These are phyloP conservation scores for Globisporangium sylvaticum DNA, from an alignment of 352 stramenopile genomes.

Conservation along the genomic window DNA sequence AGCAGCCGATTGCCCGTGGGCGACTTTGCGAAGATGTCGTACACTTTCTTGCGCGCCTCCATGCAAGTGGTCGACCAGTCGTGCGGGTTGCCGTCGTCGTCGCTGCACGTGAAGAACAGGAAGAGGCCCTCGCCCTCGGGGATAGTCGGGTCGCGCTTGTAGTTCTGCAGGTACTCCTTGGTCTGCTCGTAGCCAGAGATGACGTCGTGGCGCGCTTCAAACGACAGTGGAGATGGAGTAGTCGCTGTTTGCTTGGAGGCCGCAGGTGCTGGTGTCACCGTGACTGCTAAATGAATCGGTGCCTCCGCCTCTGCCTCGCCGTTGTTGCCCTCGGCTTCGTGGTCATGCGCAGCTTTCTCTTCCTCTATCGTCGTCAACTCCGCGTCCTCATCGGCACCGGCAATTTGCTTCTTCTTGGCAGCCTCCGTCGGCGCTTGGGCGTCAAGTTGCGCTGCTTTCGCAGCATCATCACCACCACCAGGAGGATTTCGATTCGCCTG, in stretches of 20 bases:
- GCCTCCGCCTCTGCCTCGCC: slow-evolving; percentile 2
- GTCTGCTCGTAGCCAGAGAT: slow-evolving; percentile 49
- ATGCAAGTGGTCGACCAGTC: slow-evolving; percentile 53
- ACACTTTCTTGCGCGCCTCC: slow-evolving; percentile 41
- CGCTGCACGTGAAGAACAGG: slow-evolving; percentile 66
- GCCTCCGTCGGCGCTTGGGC: slow-evolving; percentile 8
- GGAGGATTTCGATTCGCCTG: not conserved
- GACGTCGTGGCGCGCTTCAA: slow-evolving; percentile 40
- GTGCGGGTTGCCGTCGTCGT: slow-evolving; percentile 31
- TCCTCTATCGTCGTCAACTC: slow-evolving; percentile 8
- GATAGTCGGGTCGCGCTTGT: slow-evolving; percentile 19
- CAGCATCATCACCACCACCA: not conserved
- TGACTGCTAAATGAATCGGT: slow-evolving; percentile 10
- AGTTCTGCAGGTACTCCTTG: slow-evolving; percentile 43
- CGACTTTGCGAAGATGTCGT: slow-evolving; percentile 53
- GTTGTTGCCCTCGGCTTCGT: slow-evolving; percentile 4
- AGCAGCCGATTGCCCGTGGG: slow-evolving; percentile 48
- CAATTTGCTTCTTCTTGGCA: not conserved
- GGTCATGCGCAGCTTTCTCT: slow-evolving; percentile 18
- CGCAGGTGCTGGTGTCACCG: not conserved
- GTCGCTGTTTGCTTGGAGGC: not conserved
- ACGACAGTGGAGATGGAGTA: slow-evolving; percentile 5
- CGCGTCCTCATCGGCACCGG: not conserved
- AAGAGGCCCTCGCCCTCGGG: slow-evolving; percentile 41
- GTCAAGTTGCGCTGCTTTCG: not conserved